Conservation (phyloP, 192 early-diverging fungal genomes). For the Martensiomyces pterosporus region DNA sequence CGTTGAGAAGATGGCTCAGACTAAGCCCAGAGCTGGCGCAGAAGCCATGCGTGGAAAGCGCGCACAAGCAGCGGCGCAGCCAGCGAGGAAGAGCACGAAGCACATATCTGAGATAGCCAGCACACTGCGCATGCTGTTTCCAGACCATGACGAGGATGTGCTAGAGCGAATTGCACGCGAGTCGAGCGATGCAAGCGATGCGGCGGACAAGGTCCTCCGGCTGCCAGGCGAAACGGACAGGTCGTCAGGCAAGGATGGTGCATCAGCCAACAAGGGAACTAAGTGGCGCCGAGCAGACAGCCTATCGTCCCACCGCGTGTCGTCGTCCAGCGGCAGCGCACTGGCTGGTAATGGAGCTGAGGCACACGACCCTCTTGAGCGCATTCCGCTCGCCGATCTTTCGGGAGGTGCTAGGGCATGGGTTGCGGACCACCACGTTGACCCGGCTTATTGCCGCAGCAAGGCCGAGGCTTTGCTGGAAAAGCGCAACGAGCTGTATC, state of each 20-base stretch:
- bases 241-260: neutral
- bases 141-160: slow-evolving; percentile 7
- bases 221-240: neutral
- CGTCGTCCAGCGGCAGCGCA: neutral
- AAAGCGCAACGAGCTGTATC: slow-evolving; percentile 41
- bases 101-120: neutral
- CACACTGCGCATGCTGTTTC: slow-evolving; percentile 20
- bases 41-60: slow-evolving; percentile 1
- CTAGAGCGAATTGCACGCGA: slow-evolving; percentile 17
- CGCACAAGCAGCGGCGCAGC: neutral
- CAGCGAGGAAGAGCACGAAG: neutral
- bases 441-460: slow-evolving; percentile 31
- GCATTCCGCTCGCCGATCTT: slow-evolving; percentile 23
- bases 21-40: neutral
- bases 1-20: neutral
- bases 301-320: slow-evolving; percentile 19
- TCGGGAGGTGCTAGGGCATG: slow-evolving; percentile 31
- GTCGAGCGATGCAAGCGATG: slow-evolving; percentile 13
- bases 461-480: slow-evolving; percentile 9
- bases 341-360: too few relatives aligned
- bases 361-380: slow-evolving; percentile 15
- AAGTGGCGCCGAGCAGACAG: slow-evolving; percentile 26
- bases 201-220: slow-evolving; percentile 18
- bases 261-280: slow-evolving; percentile 6
- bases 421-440: slow-evolving; percentile 20